Percentiles rank a stretch among this genome's conserved stretches.
Evolutionary conservation across 495 filamentous ascomycete genomes (phyloP).

Genomic region (Patellaria atrata): DNA sequence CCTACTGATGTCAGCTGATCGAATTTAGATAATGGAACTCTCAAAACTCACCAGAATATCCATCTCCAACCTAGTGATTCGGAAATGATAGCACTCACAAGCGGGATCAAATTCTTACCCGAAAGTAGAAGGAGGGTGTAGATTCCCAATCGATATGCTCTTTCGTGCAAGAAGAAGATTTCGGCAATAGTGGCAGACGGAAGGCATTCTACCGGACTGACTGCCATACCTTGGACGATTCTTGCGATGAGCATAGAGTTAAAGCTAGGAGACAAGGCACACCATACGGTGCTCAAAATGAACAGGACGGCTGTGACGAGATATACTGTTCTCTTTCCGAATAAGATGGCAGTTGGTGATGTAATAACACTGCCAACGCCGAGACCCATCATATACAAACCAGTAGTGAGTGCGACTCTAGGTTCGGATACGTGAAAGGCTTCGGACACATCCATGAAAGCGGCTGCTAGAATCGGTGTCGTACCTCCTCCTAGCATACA

Average conservation of each 20-base stretch:
- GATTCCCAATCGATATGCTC: conserved; percentile 88
- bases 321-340: conserved; percentile 84
- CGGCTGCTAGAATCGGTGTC: conserved; percentile 81
- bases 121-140: conserved; percentile 83
- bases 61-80: conserved; percentile 69
- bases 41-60: conserved; percentile 62
- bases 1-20: conserved; percentile 33
- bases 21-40: conserved; percentile 16
- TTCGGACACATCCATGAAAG: conserved; percentile 66
- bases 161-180: conserved; percentile 91
- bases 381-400: conserved; percentile 89
- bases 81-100: conserved; percentile 81
- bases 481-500: conserved; percentile 89
- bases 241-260: conserved; percentile 64
- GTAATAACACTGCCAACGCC: conserved; percentile 72
- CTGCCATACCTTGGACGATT: conserved; percentile 74
- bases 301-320: conserved; percentile 64
- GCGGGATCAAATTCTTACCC: conserved; percentile 82
- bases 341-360: conserved; percentile 84
- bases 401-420: conserved; percentile 76
- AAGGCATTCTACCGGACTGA: conserved; percentile 85
- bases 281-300: conserved; percentile 69
- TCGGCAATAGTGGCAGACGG: conserved; percentile 92
- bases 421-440: conserved; percentile 58
- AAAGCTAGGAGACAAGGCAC: conserved; percentile 56